Conservation (phyloP, 768 basidiomycete species). For the Mycena galopus region DNA sequence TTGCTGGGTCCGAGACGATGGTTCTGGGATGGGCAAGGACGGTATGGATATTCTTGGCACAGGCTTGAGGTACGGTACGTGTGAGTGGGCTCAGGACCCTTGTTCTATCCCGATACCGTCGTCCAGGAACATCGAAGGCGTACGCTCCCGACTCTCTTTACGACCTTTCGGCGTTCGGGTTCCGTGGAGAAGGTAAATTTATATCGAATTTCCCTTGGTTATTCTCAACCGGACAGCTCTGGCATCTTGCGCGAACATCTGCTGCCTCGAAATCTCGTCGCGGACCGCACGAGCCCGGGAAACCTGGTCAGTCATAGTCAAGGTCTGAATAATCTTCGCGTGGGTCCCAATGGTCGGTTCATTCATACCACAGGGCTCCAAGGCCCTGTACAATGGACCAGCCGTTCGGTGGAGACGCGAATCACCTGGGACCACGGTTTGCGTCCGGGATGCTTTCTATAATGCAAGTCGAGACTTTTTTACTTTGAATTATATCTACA, state of each 20-base stretch:
- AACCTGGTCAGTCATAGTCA: slow-evolving; percentile 83
- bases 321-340: slow-evolving; percentile 59
- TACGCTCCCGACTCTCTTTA: slow-evolving; percentile 65
- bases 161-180: slow-evolving; percentile 81
- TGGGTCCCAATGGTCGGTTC: neutral
- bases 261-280: slow-evolving; percentile 85
- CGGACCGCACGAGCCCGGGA: slow-evolving; percentile 72
- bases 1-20: slow-evolving; percentile 90
- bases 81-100: slow-evolving; percentile 1
- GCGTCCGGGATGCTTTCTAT: slow-evolving; percentile 90
- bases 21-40: slow-evolving; percentile 76
- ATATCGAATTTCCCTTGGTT: neutral
- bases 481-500: slow-evolving; percentile 22
- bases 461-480: slow-evolving; percentile 65
- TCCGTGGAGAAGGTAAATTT: slow-evolving; percentile 89
- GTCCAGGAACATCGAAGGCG: slow-evolving; percentile 79
- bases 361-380: slow-evolving; percentile 65
- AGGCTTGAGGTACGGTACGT: slow-evolving; percentile 76
- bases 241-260: slow-evolving; percentile 85
- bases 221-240: slow-evolving; percentile 65
- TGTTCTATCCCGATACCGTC: neutral
- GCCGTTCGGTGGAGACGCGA: slow-evolving; percentile 84
- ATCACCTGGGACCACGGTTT: slow-evolving; percentile 82
- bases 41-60: slow-evolving; percentile 68
- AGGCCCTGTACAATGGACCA: slow-evolving; percentile 76